Evolutionary conservation across 208 protist genomes (phyloP), one percentile per base, ranked within the genome.

Genomic region (Trypanosoma rangeli): DNA sequence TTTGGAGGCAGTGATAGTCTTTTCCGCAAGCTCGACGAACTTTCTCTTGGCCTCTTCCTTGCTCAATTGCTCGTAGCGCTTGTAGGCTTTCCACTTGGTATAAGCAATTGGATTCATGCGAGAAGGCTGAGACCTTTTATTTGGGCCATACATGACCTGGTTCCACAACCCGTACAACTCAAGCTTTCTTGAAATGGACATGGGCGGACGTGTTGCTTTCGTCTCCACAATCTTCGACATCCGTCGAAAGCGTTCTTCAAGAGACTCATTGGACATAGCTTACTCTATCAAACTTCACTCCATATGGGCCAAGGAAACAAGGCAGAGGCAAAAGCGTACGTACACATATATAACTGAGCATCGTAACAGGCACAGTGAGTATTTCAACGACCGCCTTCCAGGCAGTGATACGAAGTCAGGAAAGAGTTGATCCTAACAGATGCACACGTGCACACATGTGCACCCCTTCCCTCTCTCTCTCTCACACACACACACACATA

Each of bases 131-230:
- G 70, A 58, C 29, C 60, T 74, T 8, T 76, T 91, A 60, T 85
- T 90, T 53, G 84, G 83, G 1, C 84, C 92, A 44, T 80, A 79
- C 48, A 67, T 85, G 16, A 84, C 87, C 31, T 93, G 86, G 59
- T 88, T 90, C 85, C 85, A 96, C 64, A 96, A 70, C 0, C 88
- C 91, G 62, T 96, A 96, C 70, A 96, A 82, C 70, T 90, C 79
- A 1, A 92, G 85, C 73, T 96, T 96, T 55, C 83, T 78, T 29
- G 68, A 29, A 24, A 93, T 72, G 39, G 69, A 85, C 77, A 96
- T 76, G 24, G 79, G 33, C 59, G 74, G 74, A 15, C 68, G 37
- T 46, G 74, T 70, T 4, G 55, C 54, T 50, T 77, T 77, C 1
- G 29, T 54, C 39, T 65, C 72, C 20, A 77, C 26, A 28, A 71